Percentiles rank a stretch among this genome's conserved stretches.
These are phyloP conservation scores for Pseudevernia furfuracea DNA, from an alignment of 495 filamentous ascomycete genomes.

Conservation along the genomic window DNA sequence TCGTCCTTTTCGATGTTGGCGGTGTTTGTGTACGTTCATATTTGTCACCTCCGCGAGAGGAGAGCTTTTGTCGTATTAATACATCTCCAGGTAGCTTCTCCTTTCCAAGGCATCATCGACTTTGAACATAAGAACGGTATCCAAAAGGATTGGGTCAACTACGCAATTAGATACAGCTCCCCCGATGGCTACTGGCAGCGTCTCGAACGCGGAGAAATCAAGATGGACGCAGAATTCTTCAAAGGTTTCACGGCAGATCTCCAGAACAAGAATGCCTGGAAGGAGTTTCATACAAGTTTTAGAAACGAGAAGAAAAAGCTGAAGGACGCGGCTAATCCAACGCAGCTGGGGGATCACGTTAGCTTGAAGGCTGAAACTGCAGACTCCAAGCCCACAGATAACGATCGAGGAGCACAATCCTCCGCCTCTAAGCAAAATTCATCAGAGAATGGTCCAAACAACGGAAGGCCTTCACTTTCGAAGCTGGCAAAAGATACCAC, in stretches of 20 bases:
- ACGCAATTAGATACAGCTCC: slow-evolving; percentile 65
- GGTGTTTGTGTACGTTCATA: slow-evolving; percentile 77
- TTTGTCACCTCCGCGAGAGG: neutral
- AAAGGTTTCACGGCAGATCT: slow-evolving; percentile 68
- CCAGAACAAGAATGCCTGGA: slow-evolving; percentile 57
- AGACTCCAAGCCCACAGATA: slow-evolving; percentile 22
- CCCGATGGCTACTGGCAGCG: slow-evolving; percentile 85
- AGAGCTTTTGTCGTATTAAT: slow-evolving; percentile 2
- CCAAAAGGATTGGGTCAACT: slow-evolving; percentile 83
- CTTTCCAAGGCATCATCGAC: slow-evolving; percentile 84
- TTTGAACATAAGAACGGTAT: slow-evolving; percentile 72
- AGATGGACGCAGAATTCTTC: slow-evolving; percentile 68
- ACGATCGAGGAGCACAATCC: slow-evolving; percentile 20
- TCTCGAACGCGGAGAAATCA: slow-evolving; percentile 68
- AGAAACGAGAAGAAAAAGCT: slow-evolving; percentile 29
- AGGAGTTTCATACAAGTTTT: slow-evolving; percentile 43
- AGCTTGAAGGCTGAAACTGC: slow-evolving; percentile 27
- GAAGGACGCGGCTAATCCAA: slow-evolving; percentile 26
- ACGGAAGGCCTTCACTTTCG: slow-evolving; percentile 16
- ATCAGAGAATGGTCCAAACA: neutral
- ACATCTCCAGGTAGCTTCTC: slow-evolving; percentile 65
- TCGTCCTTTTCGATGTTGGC: slow-evolving; percentile 90
- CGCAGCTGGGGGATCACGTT: slow-evolving; percentile 22
- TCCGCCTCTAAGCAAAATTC: neutral
- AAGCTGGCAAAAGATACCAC: slow-evolving; percentile 26